Conservation (phyloP, 106 monocot genomes). For the Dioscorea zingiberensis region DNA sequence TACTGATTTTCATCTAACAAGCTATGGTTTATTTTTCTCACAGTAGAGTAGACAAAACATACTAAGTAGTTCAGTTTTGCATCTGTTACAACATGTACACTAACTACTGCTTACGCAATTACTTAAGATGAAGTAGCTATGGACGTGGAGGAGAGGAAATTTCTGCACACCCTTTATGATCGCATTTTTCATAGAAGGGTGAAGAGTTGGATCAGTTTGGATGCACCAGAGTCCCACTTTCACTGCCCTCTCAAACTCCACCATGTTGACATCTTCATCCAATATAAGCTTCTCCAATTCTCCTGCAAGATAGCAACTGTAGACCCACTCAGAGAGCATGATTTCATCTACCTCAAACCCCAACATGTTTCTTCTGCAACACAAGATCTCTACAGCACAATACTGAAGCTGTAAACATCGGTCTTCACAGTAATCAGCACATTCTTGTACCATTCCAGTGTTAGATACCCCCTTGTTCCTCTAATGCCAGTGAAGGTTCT, state of each 20-base stretch:
- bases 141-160: constrained; percentile 6
- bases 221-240: constrained; percentile 27
- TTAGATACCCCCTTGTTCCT: constrained; percentile 16
- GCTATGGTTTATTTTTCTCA: too few relatives aligned
- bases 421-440: constrained; percentile 16
- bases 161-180: constrained; percentile 6
- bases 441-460: constrained; percentile 17
- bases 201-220: constrained; percentile 6
- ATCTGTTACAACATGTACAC: too few relatives aligned
- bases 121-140: too few relatives aligned
- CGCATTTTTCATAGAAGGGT: constrained; percentile 26
- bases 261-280: constrained; percentile 6
- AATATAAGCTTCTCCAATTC: background rate
- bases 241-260: constrained; percentile 17
- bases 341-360: background rate
- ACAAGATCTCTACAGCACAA: constrained; percentile 39
- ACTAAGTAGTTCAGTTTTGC: too few relatives aligned
- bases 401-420: constrained; percentile 45
- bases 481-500: constrained; percentile 11
- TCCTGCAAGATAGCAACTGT: background rate
- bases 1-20: too few relatives aligned
- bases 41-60: too few relatives aligned
- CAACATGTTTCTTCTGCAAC: constrained; percentile 28
- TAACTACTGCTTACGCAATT: too few relatives aligned
- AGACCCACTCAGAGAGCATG: constrained; percentile 8